Percentiles rank a stretch among this genome's conserved stretches.
Evolutionary conservation across 2,329 filamentous ascomycete species (phyloP).

Genomic region (Fusarium sarcochroum): DNA sequence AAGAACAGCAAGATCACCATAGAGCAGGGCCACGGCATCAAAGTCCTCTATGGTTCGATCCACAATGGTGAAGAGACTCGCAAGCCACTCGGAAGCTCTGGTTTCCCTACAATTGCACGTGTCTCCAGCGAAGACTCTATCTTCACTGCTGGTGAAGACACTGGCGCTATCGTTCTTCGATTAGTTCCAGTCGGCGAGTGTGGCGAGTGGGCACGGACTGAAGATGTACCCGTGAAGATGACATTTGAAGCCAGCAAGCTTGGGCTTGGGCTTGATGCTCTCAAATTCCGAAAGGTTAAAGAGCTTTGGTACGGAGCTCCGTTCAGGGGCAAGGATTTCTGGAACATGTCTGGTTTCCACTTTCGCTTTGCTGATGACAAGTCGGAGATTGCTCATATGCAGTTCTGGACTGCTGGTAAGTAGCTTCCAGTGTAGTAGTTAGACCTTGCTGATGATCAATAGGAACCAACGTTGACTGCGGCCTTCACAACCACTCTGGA

Average conservation of each 20-base stretch:
- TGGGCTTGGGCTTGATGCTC: neutral
- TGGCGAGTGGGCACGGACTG: neutral
- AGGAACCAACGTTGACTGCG: slow-evolving; percentile 3
- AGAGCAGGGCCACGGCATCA: neutral
- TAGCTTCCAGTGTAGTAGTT: neutral
- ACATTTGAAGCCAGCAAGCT: neutral
- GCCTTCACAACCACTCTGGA: neutral
- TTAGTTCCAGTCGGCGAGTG: neutral
- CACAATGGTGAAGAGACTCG: neutral
- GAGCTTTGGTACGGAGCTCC: slow-evolving; percentile 8
- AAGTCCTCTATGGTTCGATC: neutral
- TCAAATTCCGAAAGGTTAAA: slow-evolving; percentile 1
- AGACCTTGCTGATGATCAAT: neutral
- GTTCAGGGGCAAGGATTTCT: slow-evolving; percentile 20
- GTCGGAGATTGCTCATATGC: slow-evolving; percentile 14
- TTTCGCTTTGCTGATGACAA: slow-evolving; percentile 16
- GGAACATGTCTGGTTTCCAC: slow-evolving; percentile 19
- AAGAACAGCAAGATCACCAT: neutral
- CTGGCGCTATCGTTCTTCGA: slow-evolving; percentile 2
- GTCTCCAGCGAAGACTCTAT: neutral
- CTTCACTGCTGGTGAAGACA: neutral
- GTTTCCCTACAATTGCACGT: neutral
- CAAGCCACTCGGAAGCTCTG: neutral
- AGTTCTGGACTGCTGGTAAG: slow-evolving; percentile 29
- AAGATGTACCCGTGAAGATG: neutral